Base-by-base conservation (phyloP, 768 basidiomycete genomes). In the Hebeloma cylindrosporum region DNA sequence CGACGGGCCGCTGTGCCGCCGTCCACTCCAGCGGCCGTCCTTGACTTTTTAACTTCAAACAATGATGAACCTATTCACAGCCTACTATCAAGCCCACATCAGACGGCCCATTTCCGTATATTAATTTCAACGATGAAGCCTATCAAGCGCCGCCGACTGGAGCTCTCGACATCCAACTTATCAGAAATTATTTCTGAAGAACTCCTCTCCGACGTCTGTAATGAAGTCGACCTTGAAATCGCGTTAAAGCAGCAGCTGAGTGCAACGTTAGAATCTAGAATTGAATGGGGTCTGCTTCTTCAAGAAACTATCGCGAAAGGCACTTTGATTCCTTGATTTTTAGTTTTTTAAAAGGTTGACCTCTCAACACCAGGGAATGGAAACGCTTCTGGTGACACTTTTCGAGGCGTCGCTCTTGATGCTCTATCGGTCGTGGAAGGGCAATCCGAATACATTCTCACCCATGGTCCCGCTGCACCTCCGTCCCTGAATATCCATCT, bases 141-240 rank as follows among this genome's bases (percentile, higher is more conserved):
- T 13, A 34, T 40, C 14, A 52, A 52, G 36, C 44, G 35, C 7
- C 48, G 46, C 18, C 47, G 41, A 30, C 25, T 40, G 11, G 30
- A 43, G 28, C 14, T 35, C 14, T 13, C 32, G 34, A 11, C 39
- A 9, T 33, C 25, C 28, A 35, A 29, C 31, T 18, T 10, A 23
- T n/a, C 18, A 34, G 10, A 18, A 10, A n/a, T n/a, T n/a, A 21
- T 42, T 7, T 23, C 43, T 1, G 34, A 28, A 1, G 31, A 38
- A 4, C 8, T 63, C 10, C 39, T 65, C 27, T 45, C 55, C 34
- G 65, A 68, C 23, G 45, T 69, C 18, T 48, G 53, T 22, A 54
- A 59, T 3, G 73, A 78, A 50, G 58, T 80, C 36, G 68, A 74
- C 52, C 56, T 75, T 3, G 78, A 79, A 53, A 75, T 80, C 29